Conservation (phyloP, 345 rosid species). For the Hirschfeldia incana region DNA sequence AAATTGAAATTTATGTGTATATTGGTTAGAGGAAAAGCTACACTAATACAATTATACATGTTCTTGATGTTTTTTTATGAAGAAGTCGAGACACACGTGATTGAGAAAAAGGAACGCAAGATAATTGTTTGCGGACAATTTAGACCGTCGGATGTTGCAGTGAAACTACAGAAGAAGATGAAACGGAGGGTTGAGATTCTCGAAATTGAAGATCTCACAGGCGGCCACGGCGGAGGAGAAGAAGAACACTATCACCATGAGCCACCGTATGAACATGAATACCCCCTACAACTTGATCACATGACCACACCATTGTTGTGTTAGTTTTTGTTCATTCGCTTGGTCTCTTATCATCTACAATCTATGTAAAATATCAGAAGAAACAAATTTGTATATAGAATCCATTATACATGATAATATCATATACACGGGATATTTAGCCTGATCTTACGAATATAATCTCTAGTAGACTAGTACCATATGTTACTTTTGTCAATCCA, state of each 20-base stretch:
- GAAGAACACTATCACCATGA: conserved; percentile 16
- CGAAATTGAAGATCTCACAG: conserved; percentile 50
- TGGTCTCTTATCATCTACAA: neutral
- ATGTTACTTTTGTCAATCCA: no score
- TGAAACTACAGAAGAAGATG: conserved; percentile 76
- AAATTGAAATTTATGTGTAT: neutral
- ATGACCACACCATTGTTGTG: conserved; percentile 35
- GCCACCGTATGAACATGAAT: conserved; percentile 21
- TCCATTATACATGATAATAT: no score
- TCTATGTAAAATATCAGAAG: neutral
- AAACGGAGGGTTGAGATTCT: conserved; percentile 76
- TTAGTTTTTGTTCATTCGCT: conserved; percentile 12
- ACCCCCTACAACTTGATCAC: conserved; percentile 8
- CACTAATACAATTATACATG: neutral
- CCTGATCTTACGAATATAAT: no score
- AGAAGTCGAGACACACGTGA: conserved; percentile 64
- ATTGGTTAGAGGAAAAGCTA: neutral
- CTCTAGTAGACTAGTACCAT: no score
- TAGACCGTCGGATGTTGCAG: conserved; percentile 68
- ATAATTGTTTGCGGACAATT: conserved; percentile 58
- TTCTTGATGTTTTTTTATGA: conserved; percentile 8
- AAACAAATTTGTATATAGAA: no score
- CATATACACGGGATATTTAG: no score
- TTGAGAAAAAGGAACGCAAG: conserved; percentile 60
- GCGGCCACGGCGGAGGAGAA: conserved; percentile 21